Evolutionary conservation across 768 basidiomycete species (phyloP).

Genomic region (Boletus rubropictus): DNA sequence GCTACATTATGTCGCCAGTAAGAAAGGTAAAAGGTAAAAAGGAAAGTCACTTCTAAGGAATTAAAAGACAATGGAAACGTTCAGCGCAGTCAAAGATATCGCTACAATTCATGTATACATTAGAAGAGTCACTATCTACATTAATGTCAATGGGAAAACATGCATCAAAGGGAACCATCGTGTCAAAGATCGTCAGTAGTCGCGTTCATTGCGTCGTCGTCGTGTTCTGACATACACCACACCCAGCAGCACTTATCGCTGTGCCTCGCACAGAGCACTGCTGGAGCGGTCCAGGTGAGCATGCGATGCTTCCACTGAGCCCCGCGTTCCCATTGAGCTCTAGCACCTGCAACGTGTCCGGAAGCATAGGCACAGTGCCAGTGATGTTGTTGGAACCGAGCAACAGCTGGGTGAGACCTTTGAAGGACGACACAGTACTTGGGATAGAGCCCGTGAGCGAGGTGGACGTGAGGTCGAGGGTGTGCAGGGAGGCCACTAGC

Average conservation of each 20-base stretch:
- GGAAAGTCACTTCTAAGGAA: background rate
- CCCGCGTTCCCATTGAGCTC: conserved; percentile 34
- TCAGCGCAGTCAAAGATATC: background rate
- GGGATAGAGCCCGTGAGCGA: conserved; percentile 37
- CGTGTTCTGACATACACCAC: conserved; percentile 20
- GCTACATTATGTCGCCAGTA: conserved; percentile 2
- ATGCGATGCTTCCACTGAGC: conserved; percentile 28
- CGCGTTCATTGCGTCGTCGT: conserved; percentile 1
- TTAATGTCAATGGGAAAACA: background rate
- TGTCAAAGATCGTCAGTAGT: conserved; percentile 5
- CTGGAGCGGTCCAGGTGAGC: conserved; percentile 9
- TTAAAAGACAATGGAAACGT: background rate
- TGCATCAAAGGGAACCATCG: background rate
- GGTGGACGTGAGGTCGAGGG: conserved; percentile 37
- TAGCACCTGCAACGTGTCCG: conserved; percentile 31
- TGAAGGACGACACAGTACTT: conserved; percentile 29
- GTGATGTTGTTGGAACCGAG: conserved; percentile 36
- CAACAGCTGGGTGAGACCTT: conserved; percentile 34
- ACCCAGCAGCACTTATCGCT: conserved; percentile 16
- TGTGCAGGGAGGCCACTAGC: conserved; percentile 30
- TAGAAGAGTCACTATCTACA: conserved; percentile 3
- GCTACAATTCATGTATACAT: conserved; percentile 12
- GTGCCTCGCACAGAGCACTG: conserved; percentile 24
- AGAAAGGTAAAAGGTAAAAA: background rate
- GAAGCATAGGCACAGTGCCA: conserved; percentile 33